phyloP scores from a whole-genome alignment of 495 filamentous ascomycete genomes.

The Penicillium egyptiacum region DNA sequence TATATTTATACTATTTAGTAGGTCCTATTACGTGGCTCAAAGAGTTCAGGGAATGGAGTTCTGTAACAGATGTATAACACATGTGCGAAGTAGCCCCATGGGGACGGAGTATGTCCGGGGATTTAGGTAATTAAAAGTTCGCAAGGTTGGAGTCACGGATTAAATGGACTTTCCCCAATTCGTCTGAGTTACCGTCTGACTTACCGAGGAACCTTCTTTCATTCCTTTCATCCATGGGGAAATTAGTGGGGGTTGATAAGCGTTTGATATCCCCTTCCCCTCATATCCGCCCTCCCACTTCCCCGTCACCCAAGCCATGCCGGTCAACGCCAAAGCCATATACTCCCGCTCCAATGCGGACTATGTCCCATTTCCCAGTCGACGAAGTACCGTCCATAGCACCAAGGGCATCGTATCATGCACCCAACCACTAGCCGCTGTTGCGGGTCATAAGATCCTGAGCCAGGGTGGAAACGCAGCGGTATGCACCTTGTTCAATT shows the following conservation, averaged over 20 bases:
- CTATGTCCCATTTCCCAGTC: constrained; percentile 70
- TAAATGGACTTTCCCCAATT: neutral
- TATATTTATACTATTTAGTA: no score
- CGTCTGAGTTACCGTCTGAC: neutral
- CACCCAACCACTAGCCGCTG: constrained; percentile 86
- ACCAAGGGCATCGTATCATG: constrained; percentile 90
- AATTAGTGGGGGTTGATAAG: constrained; percentile 9
- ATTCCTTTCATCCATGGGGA: neutral
- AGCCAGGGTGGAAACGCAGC: constrained; percentile 90
- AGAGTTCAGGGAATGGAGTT: no score
- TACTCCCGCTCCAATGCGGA: constrained; percentile 62
- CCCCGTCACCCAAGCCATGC: constrained; percentile 40
- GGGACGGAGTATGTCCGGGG: neutral
- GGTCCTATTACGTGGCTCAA: no score
- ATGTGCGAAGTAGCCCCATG: neutral
- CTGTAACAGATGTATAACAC: no score
- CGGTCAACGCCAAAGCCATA: constrained; percentile 58
- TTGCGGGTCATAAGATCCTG: constrained; percentile 81
- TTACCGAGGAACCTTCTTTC: neutral
- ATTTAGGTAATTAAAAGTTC: neutral
- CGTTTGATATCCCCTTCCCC: neutral
- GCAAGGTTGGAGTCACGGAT: neutral
- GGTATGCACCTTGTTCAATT: constrained; percentile 48
- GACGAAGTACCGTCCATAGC: constrained; percentile 90
- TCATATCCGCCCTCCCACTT: neutral